Conservation (phyloP, 2,329 filamentous ascomycete species). For the Colletotrichum gloeosporioides region DNA sequence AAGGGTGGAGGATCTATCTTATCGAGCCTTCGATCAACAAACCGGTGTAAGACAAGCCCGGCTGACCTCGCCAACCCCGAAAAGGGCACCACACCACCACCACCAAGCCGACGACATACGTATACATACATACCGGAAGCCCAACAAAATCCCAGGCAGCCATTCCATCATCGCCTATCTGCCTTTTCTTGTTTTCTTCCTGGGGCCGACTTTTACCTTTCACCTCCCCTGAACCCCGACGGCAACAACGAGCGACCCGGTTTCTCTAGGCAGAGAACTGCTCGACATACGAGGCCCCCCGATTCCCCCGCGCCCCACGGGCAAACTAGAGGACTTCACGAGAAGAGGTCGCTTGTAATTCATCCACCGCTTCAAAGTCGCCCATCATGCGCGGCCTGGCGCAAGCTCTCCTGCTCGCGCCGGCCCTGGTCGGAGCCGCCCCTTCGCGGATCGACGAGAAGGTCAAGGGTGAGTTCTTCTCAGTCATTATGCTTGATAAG, state of each 20-base stretch:
- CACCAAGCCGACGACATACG: neutral
- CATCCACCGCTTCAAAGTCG: neutral
- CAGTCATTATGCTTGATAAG: neutral
- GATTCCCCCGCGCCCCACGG: neutral
- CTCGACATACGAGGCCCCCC: neutral
- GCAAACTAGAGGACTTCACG: neutral
- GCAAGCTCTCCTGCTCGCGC: slow-evolving; percentile 36
- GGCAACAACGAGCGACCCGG: neutral
- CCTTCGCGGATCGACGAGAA: slow-evolving; percentile 4
- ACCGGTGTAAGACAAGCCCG: neutral
- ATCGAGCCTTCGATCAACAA: neutral
- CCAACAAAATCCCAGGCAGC: neutral
- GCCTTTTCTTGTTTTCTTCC: neutral
- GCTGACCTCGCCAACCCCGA: neutral
- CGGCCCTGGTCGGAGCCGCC: slow-evolving; percentile 37
- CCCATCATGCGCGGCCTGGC: slow-evolving; percentile 16
- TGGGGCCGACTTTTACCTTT: neutral
- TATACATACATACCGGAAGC: neutral
- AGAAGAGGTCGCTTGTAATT: neutral
- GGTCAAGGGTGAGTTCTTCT: neutral
- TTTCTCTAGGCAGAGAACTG: neutral
- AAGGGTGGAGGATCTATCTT: neutral
- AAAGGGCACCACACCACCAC: neutral
- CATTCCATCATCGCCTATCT: neutral
- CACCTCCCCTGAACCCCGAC: neutral